Conservation (phyloP, 768 basidiomycete genomes). For the Termitomyces sp. region DNA sequence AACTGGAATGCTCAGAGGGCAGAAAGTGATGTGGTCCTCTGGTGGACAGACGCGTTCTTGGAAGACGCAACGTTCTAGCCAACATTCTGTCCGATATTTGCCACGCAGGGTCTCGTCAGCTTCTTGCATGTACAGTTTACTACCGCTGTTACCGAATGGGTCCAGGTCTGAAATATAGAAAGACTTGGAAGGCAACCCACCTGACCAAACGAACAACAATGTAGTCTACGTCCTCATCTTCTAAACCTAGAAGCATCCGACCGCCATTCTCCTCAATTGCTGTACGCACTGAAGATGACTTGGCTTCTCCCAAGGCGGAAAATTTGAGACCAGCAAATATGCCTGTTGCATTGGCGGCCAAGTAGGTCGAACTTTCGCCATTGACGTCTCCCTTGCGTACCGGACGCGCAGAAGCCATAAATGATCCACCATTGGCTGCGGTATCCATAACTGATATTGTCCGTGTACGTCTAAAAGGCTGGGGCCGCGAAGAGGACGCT, state of each 20-base stretch:
- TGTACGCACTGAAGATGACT: conserved; percentile 43
- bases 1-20: conserved; percentile 50
- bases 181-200: conserved; percentile 28
- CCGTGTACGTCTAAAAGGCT: conserved; percentile 42
- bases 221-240: conserved; percentile 51
- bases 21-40: conserved; percentile 66
- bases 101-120: conserved; percentile 34
- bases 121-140: conserved; percentile 59
- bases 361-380: conserved; percentile 17
- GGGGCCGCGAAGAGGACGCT: conserved; percentile 21
- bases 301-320: conserved; percentile 64
- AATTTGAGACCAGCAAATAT: conserved; percentile 58
- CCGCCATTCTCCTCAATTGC: conserved; percentile 64
- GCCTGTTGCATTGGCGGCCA: conserved; percentile 5
- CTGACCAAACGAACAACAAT: conserved; percentile 72
- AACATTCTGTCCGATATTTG: conserved; percentile 86
- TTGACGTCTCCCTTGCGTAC: conserved; percentile 8
- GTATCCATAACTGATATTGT: conserved; percentile 19
- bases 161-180: not conserved
- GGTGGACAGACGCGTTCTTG: conserved; percentile 65
- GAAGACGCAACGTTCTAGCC: conserved; percentile 84
- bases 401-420: conserved; percentile 11
- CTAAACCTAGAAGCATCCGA: conserved; percentile 34
- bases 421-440: not conserved
- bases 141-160: conserved; percentile 46